phyloP scores from a whole-genome alignment of 2,329 filamentous ascomycete species.

The Fusarium brevicatenulatum region DNA sequence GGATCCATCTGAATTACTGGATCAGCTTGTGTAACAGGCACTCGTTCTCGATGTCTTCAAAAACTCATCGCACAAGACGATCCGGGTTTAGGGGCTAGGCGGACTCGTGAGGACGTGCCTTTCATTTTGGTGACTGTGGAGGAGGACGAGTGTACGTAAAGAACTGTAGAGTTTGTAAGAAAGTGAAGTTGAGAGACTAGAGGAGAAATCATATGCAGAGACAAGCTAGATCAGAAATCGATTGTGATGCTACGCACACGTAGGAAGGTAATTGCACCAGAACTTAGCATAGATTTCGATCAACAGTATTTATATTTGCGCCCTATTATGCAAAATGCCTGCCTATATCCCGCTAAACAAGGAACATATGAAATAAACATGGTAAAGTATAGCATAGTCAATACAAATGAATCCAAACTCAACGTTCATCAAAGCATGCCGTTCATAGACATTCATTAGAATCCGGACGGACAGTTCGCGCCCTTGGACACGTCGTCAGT shows the following conservation, averaged over 20 bases:
- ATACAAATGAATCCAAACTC: conserved; percentile 22
- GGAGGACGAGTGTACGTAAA: no score
- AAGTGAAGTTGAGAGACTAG: not conserved
- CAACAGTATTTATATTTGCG: conserved; percentile 24
- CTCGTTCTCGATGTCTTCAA: no score
- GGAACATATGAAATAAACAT: conserved; percentile 26
- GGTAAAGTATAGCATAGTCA: not conserved
- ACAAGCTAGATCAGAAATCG: not conserved
- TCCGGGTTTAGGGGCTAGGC: not conserved
- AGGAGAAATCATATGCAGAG: not conserved
- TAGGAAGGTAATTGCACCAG: not conserved
- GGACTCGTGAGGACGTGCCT: not conserved
- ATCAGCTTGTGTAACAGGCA: not conserved
- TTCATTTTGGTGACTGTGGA: not conserved
- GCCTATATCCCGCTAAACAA: conserved; percentile 21
- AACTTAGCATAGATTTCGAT: not conserved
- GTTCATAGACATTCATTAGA: conserved; percentile 30
- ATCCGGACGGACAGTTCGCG: conserved; percentile 8
- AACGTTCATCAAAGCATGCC: conserved; percentile 17
- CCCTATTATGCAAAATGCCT: conserved; percentile 35
- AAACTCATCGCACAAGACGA: not conserved
- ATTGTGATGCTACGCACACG: not conserved
- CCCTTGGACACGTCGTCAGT: conserved; percentile 35
- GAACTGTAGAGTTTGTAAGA: not conserved
- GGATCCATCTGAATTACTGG: not conserved